Evolutionary conservation across 1,284 basidiomycete genomes (phyloP).

Genomic region (Moniliophthora roreri): DNA sequence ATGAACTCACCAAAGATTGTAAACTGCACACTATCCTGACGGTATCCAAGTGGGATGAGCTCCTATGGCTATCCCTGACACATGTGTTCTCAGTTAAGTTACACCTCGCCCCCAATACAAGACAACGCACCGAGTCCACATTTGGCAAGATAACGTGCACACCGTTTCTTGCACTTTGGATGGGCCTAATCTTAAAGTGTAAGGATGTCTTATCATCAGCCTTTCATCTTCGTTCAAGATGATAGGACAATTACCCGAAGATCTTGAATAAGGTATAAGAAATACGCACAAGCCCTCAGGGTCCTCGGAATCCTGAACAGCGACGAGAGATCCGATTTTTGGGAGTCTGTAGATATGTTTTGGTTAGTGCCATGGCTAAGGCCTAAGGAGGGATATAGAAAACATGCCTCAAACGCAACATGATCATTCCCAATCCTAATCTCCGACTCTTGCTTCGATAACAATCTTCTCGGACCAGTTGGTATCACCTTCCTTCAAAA

Average conservation of each 20-base stretch:
- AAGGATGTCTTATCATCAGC: constrained; percentile 56
- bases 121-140: too few species aligned
- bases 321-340: constrained; percentile 97
- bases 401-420: constrained; percentile 92
- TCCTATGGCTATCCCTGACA: too few species aligned
- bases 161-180: constrained; percentile 41
- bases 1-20: constrained; percentile 29
- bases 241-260: constrained; percentile 66
- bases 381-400: not conserved
- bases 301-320: constrained; percentile 96
- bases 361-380: not conserved
- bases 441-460: constrained; percentile 94
- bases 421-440: constrained; percentile 94
- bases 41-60: constrained; percentile 12
- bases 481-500: constrained; percentile 96
- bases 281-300: constrained; percentile 97
- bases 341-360: constrained; percentile 69
- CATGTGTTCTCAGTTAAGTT: too few species aligned
- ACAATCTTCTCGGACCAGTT: constrained; percentile 99
- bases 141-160: too few species aligned
- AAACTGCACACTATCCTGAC: constrained; percentile 42
- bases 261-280: constrained; percentile 98
- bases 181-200: constrained; percentile 99
- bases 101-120: too few species aligned
- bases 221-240: not conserved